Base-by-base conservation (phyloP, 345 rosid genomes). In the Salix dunnii region DNA sequence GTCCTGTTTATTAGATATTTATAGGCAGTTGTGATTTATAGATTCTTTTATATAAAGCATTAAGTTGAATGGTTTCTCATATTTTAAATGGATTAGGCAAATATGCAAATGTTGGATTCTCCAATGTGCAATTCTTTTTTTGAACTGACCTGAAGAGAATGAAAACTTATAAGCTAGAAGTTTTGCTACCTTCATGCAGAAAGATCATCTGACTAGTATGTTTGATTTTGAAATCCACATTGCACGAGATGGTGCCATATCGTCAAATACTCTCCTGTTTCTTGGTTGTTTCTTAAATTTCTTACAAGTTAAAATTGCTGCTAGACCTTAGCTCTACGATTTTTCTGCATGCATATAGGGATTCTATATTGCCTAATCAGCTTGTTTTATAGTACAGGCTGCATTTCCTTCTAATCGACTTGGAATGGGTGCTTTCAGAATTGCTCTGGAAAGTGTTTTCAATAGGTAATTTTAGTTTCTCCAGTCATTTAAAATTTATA, bases 351-450 rank as follows among this genome's bases (percentile, higher is more conserved):
- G 69, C 17, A 35, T 63, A 23, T 76, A 14, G 51, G 53, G 63
- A 31, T 76, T 73, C 21, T 16, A 6, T 74, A 42, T 7, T 69
- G 9, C 43, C 25, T 72, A 55, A 71, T 77, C 38, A 49, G 35
- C 33, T 35, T 35, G 62, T 20, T 66, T 12, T 18, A 68, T 63
- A 48, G 30, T 70, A 46, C 81, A 88, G 86, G 87, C 87, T 74
- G 85, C 86, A 49, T 88, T 85, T 72, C 81, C 87, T 11, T 63
- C 86, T 1, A 27, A 80, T 71, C 87, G 85, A 35, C 86, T 87
- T 73, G 86, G 90, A 73, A 72, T 82, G 80, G 87, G 90, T 62
- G 86, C 90, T 72, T 88, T 85, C 42, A 84, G 88, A 77, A 88
- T 85, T 77, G 86, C 88, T 35, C 61, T 85, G 58, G 85, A 85